Evolutionary conservation across 768 basidiomycete genomes (phyloP).

Genomic region (Pisolithus albus): DNA sequence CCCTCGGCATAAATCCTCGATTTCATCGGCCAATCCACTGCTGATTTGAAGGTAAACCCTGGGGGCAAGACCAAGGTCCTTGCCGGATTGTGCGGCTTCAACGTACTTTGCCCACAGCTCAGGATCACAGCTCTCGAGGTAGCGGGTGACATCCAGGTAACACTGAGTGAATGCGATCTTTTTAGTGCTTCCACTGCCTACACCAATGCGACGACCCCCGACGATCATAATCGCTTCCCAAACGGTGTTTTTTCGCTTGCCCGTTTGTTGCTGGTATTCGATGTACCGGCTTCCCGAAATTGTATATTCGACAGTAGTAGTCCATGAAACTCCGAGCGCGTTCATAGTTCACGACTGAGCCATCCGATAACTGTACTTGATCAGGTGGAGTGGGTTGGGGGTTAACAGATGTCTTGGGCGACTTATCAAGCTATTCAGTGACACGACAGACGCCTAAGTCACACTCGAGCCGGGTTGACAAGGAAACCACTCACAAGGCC

Average conservation of each 20-base stretch:
- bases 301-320: slow-evolving; percentile 80
- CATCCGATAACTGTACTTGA: slow-evolving; percentile 49
- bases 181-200: slow-evolving; percentile 64
- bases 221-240: slow-evolving; percentile 80
- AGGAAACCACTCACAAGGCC: slow-evolving; percentile 52
- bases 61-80: slow-evolving; percentile 66
- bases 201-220: slow-evolving; percentile 71
- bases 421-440: slow-evolving; percentile 22
- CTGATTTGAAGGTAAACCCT: slow-evolving; percentile 62
- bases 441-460: neutral
- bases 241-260: slow-evolving; percentile 14
- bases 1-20: slow-evolving; percentile 64
- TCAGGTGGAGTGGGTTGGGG: slow-evolving; percentile 5
- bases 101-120: slow-evolving; percentile 72
- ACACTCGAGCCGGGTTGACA: neutral
- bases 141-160: slow-evolving; percentile 83
- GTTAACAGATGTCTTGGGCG: slow-evolving; percentile 13
- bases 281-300: slow-evolving; percentile 71
- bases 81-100: slow-evolving; percentile 53
- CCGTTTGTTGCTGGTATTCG: slow-evolving; percentile 37
- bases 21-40: slow-evolving; percentile 55
- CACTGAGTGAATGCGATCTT: slow-evolving; percentile 65
- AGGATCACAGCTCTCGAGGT: slow-evolving; percentile 79
- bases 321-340: slow-evolving; percentile 88
- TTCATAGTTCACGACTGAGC: slow-evolving; percentile 56